phyloP scores from a whole-genome alignment of 108 stramenopile species.

The Stephanodiscus triporus region DNA sequence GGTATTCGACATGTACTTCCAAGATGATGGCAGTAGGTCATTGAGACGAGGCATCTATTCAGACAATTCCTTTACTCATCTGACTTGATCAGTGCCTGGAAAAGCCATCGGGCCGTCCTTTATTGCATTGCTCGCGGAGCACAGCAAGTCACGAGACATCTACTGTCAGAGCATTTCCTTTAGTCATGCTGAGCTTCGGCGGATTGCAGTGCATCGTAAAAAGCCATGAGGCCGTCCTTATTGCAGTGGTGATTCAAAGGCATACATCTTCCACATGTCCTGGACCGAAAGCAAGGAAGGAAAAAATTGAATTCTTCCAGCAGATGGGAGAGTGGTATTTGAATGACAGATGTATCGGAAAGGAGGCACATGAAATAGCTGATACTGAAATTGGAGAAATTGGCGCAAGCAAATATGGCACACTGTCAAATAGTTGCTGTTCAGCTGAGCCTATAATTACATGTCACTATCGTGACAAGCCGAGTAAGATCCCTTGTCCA shows the following conservation, averaged over 20 bases:
- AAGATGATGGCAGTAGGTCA: conserved; percentile 53
- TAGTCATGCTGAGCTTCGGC: conserved; percentile 58
- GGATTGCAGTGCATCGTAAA: conserved; percentile 56
- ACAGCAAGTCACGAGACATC: conserved; percentile 67
- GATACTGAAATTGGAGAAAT: neutral
- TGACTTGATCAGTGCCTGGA: conserved; percentile 62
- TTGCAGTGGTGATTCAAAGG: conserved; percentile 33
- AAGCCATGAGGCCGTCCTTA: conserved; percentile 47
- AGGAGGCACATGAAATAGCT: conserved; percentile 22
- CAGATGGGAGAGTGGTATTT: conserved; percentile 86
- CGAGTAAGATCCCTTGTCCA: conserved; percentile 69
- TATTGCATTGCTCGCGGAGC: no score
- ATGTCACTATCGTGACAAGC: conserved; percentile 85
- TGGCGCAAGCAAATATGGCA: conserved; percentile 5
- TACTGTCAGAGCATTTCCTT: conserved; percentile 64
- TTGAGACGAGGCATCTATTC: no score
- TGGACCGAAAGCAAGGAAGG: conserved; percentile 87
- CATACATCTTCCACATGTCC: no score
- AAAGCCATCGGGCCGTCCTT: conserved; percentile 77
- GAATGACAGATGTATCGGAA: conserved; percentile 55
- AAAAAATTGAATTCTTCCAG: conserved; percentile 72
- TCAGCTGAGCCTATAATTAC: conserved; percentile 59
- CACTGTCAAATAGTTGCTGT: conserved; percentile 57
- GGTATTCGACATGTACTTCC: conserved; percentile 50
- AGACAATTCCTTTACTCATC: conserved; percentile 53